Percentiles rank a stretch among this genome's conserved stretches.
phyloP scores from a whole-genome alignment of 805 yeast species.

The Ogataea naganishii region DNA sequence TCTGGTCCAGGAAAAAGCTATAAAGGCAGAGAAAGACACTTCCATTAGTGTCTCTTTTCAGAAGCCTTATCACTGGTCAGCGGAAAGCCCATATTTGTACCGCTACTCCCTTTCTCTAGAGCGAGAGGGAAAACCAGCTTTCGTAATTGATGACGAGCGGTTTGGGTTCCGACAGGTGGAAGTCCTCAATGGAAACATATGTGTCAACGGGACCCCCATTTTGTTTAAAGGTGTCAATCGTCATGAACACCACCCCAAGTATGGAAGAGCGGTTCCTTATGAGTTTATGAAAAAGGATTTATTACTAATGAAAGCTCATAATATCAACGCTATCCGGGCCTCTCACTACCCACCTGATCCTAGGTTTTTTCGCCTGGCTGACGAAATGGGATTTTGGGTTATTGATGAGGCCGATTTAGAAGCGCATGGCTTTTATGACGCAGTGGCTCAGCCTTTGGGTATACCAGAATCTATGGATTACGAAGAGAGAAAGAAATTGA shows the following conservation, averaged over 20 bases:
- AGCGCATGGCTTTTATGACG: conserved; percentile 25
- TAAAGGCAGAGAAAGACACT: conserved; percentile 1
- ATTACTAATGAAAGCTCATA: conserved; percentile 24
- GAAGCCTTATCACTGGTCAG: conserved; percentile 24
- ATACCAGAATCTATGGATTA: conserved; percentile 3
- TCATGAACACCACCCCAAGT: conserved; percentile 26
- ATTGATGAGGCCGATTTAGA: conserved; percentile 29
- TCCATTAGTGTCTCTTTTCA: conserved; percentile 5
- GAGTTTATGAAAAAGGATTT: conserved; percentile 25
- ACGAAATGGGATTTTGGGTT: conserved; percentile 25
- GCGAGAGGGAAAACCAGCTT: conserved; percentile 5
- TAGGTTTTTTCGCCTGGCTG: conserved; percentile 20
- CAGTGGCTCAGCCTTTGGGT: conserved; percentile 3
- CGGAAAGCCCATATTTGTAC: conserved; percentile 25
- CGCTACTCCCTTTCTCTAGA: conserved; percentile 10
- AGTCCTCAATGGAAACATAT: conserved; percentile 17
- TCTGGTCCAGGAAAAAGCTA: neutral
- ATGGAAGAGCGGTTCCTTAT: conserved; percentile 27
- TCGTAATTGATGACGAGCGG: conserved; percentile 10
- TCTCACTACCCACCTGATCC: conserved; percentile 31
- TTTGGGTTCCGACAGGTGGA: conserved; percentile 23
- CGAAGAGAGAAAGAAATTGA: conserved; percentile 3
- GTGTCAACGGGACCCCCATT: conserved; percentile 22
- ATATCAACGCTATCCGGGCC: conserved; percentile 27
- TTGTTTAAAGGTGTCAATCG: conserved; percentile 26